These are phyloP conservation scores for Calonectria naviculata DNA, from an alignment of 2,329 filamentous ascomycete genomes.

Conservation along the genomic window DNA sequence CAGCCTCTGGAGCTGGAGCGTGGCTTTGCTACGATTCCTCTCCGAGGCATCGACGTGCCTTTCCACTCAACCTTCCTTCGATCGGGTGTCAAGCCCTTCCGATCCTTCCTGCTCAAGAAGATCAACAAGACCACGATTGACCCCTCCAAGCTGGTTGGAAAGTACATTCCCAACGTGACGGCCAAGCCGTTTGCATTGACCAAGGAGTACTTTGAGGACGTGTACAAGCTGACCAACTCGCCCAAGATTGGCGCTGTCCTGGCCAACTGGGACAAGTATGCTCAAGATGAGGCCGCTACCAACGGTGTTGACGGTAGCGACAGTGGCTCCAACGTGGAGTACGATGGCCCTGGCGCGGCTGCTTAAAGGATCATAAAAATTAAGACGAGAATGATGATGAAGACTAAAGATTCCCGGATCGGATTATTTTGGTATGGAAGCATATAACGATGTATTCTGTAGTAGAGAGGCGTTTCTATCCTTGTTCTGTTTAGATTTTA, in stretches of 20 bases:
- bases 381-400: conserved; percentile 35
- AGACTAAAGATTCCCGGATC: conserved; percentile 34
- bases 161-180: conserved; percentile 99
- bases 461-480: conserved; percentile 39
- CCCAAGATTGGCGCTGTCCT: conserved; percentile 82
- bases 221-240: conserved; percentile 92
- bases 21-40: conserved; percentile 95
- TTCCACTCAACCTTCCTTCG: conserved; percentile 99
- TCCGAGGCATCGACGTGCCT: conserved; percentile 96
- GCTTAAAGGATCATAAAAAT: conserved; percentile 46
- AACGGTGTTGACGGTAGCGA: conserved; percentile 50
- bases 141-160: conserved; percentile 94
- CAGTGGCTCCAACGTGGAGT: conserved; percentile 52
- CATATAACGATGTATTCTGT: conserved; percentile 42
- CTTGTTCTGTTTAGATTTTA: conserved; percentile 34
- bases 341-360: conserved; percentile 55
- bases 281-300: conserved; percentile 58
- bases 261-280: conserved; percentile 86
- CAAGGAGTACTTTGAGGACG: conserved; percentile 99
- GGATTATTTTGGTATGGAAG: conserved; percentile 34
- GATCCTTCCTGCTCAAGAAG: conserved; percentile 98
- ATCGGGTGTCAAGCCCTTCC: conserved; percentile 98
- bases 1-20: conserved; percentile 90
- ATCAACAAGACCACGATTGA: conserved; percentile 99
- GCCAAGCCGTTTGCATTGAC: conserved; percentile 95